Evolutionary conservation across 768 basidiomycete genomes (phyloP).

Genomic region (Lentinula guzmanii): DNA sequence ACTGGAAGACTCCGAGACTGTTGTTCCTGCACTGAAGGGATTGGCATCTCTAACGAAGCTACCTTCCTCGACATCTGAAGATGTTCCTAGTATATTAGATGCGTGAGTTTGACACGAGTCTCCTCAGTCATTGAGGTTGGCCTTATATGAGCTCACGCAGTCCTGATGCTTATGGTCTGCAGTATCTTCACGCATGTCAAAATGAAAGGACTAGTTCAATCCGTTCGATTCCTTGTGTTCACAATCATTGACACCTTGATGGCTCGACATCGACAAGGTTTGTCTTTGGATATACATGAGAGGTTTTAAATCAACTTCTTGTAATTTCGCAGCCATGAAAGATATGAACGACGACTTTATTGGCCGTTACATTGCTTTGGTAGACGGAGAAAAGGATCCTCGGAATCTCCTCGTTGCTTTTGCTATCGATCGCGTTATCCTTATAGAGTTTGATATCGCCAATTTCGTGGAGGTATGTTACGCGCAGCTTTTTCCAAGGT

Average conservation of each 20-base stretch:
- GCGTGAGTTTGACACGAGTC: constrained; percentile 25
- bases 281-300: constrained; percentile 11
- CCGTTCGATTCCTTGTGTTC: constrained; percentile 77
- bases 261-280: constrained; percentile 63
- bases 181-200: constrained; percentile 64
- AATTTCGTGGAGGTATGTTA: constrained; percentile 63
- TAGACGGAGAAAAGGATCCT: constrained; percentile 96
- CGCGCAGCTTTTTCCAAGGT: background rate
- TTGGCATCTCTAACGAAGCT: constrained; percentile 59
- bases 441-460: constrained; percentile 82
- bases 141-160: constrained; percentile 30
- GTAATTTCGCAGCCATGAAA: constrained; percentile 50
- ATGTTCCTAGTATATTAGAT: constrained; percentile 62
- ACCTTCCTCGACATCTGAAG: constrained; percentile 56
- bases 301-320: background rate
- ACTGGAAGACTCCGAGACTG: constrained; percentile 78
- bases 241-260: constrained; percentile 75
- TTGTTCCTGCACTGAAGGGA: constrained; percentile 78
- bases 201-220: constrained; percentile 79
- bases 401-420: constrained; percentile 89
- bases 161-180: background rate
- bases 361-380: constrained; percentile 68
- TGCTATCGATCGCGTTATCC: constrained; percentile 76
- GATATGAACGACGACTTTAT: constrained; percentile 69
- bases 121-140: background rate